Percentiles rank a stretch among this genome's conserved stretches.
These are phyloP conservation scores for Chrysosporium queenslandicum DNA, from an alignment of 2,329 filamentous ascomycete genomes.

Conservation along the genomic window DNA sequence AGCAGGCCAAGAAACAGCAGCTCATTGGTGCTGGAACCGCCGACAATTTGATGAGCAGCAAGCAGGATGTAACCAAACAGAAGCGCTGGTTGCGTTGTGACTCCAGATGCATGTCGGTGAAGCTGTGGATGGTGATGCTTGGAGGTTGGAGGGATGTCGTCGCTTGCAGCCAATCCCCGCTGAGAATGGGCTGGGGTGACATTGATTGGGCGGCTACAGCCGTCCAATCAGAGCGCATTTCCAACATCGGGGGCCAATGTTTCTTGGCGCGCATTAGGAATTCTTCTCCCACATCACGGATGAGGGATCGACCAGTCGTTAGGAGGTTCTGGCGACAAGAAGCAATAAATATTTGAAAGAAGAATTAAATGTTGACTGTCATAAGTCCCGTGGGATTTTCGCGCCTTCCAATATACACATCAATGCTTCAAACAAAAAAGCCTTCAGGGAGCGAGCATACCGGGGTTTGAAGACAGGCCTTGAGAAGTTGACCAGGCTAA, in stretches of 20 bases:
- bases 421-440: too few relatives aligned
- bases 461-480: too few relatives aligned
- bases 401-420: too few relatives aligned
- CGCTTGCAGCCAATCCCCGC: neutral
- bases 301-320: too few relatives aligned
- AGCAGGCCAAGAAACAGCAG: neutral
- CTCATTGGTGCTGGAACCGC: constrained; percentile 9
- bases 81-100: neutral
- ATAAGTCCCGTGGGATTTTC: too few relatives aligned
- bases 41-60: constrained; percentile 4
- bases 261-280: neutral
- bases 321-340: too few relatives aligned
- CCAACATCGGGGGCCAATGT: neutral
- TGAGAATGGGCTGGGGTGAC: neutral
- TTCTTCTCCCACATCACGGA: too few relatives aligned
- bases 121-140: neutral
- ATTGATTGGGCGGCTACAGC: neutral
- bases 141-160: neutral
- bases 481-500: too few relatives aligned
- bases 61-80: constrained; percentile 10
- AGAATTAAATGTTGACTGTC: too few relatives aligned
- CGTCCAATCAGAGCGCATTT: neutral
- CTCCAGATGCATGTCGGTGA: neutral
- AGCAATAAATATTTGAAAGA: too few relatives aligned
- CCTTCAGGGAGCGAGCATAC: too few relatives aligned